A percentile compares a stretch with the other conserved stretches of the same genome.
These are phyloP conservation scores for Dendrobium catenatum DNA, from an alignment of 106 monocot genomes.

Conservation along the genomic window DNA sequence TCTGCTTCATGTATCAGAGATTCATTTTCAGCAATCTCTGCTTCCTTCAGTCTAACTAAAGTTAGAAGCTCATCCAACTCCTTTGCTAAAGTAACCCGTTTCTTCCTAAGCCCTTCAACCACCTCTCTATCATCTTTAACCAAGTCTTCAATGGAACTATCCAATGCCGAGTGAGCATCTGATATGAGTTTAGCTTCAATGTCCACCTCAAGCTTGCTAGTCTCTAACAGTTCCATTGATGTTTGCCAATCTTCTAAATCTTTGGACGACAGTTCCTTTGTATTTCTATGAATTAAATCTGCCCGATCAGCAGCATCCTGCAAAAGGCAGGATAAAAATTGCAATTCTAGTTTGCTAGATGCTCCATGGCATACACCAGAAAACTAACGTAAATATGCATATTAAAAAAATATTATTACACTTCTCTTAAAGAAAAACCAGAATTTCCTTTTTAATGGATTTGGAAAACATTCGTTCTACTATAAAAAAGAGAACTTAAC, in stretches of 20 bases:
- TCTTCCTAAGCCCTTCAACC: constrained; percentile 46
- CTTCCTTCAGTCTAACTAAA: constrained; percentile 75
- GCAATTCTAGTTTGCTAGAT: neutral
- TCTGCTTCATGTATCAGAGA: constrained; percentile 60
- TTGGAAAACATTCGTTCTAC: no score
- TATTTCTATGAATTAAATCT: constrained; percentile 39
- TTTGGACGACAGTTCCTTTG: constrained; percentile 50
- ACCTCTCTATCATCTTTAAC: constrained; percentile 71
- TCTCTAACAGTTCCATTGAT: constrained; percentile 56
- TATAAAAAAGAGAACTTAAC: no score
- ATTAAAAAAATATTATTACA: neutral
- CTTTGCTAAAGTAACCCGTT: constrained; percentile 40
- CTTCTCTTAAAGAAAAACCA: no score
- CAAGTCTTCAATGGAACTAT: constrained; percentile 49
- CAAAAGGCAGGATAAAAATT: neutral
- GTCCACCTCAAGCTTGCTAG: constrained; percentile 50
- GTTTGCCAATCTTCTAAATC: constrained; percentile 64
- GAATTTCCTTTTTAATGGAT: no score
- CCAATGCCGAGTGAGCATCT: constrained; percentile 56
- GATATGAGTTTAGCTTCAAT: constrained; percentile 50
- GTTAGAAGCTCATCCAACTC: constrained; percentile 64
- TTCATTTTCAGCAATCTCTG: constrained; percentile 70
- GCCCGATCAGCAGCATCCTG: constrained; percentile 74
- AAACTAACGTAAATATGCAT: neutral
- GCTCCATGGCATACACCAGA: neutral